These are phyloP conservation scores for Escovopsis sp. DNA, from an alignment of 2,329 filamentous ascomycete species.

Conservation along the genomic window DNA sequence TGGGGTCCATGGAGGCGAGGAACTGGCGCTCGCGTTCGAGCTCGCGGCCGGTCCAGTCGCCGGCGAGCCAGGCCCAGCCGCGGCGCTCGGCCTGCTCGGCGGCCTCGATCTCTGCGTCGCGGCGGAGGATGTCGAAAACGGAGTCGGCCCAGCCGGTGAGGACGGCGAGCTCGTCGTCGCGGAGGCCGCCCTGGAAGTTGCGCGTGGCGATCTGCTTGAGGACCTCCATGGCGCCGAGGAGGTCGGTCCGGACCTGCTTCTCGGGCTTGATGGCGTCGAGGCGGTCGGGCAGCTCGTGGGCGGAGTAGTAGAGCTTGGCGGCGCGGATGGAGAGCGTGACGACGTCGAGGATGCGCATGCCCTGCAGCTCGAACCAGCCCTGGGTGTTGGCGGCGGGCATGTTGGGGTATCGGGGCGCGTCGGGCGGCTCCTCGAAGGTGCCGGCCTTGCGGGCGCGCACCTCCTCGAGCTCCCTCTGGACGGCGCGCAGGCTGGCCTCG, in stretches of 20 bases:
- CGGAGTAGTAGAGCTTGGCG: conserved; percentile 91
- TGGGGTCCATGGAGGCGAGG: conserved; percentile 55
- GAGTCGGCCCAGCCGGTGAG: conserved; percentile 68
- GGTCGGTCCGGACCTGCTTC: conserved; percentile 66
- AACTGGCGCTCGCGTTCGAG: conserved; percentile 70
- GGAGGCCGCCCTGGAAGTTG: conserved; percentile 71
- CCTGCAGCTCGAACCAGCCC: conserved; percentile 76
- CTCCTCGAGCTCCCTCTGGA: conserved; percentile 50
- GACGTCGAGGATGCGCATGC: conserved; percentile 81
- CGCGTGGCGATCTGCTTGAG: conserved; percentile 82
- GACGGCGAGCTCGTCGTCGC: conserved; percentile 57
- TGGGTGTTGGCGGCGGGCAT: conserved; percentile 35
- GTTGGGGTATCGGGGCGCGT: conserved; percentile 18
- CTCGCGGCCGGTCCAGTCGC: conserved; percentile 63
- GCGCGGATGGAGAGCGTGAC: conserved; percentile 91
- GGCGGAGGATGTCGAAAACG: conserved; percentile 59
- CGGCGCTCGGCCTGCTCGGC: conserved; percentile 54
- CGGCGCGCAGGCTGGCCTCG: conserved; percentile 55
- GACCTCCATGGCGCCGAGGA: conserved; percentile 76
- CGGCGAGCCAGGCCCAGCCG: conserved; percentile 64
- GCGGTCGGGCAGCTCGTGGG: conserved; percentile 74
- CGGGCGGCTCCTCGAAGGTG: conserved; percentile 12
- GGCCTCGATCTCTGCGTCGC: conserved; percentile 64
- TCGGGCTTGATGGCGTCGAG: conserved; percentile 80
- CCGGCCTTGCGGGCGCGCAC: conserved; percentile 26